Percentiles rank a stretch among this genome's conserved stretches.
Conservation (phyloP, 2,329 filamentous ascomycete species). For the Aspergillus eucalypticola region DNA sequence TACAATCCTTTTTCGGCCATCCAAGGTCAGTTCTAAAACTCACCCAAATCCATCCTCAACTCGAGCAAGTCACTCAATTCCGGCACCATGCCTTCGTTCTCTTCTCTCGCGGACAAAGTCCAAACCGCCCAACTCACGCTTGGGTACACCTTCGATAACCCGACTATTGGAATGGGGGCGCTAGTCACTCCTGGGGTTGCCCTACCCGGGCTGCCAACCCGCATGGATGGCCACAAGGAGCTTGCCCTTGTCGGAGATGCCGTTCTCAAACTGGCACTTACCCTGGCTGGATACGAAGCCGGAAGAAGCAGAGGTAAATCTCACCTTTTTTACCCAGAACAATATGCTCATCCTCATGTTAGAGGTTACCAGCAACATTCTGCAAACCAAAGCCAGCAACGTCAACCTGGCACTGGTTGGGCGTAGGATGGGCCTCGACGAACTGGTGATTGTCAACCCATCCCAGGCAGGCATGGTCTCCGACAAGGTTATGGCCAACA, state of each 20-base stretch:
- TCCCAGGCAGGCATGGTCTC: conserved; percentile 21
- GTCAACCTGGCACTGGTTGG: background rate
- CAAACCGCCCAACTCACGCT: background rate
- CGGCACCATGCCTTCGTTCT: background rate
- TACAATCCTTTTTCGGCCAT: background rate
- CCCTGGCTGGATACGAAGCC: background rate
- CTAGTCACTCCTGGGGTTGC: background rate
- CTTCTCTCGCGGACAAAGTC: background rate
- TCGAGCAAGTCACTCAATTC: no score
- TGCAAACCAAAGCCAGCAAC: conserved; percentile 11
- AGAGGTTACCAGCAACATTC: conserved; percentile 7
- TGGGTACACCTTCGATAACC: background rate
- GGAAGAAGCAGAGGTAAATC: no score
- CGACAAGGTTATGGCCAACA: conserved; percentile 27
- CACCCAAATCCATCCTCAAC: no score
- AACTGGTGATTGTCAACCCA: conserved; percentile 16
- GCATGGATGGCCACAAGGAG: conserved; percentile 6
- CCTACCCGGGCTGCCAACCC: background rate
- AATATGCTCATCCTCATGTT: background rate
- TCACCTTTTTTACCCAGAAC: no score
- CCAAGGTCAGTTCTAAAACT: no score
- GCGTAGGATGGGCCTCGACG: conserved; percentile 6
- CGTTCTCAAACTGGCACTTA: no score
- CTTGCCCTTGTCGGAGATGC: conserved; percentile 13
- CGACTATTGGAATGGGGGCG: background rate